These are phyloP conservation scores for Gynandropsis gynandra DNA, from an alignment of 345 rosid species.

Conservation along the genomic window DNA sequence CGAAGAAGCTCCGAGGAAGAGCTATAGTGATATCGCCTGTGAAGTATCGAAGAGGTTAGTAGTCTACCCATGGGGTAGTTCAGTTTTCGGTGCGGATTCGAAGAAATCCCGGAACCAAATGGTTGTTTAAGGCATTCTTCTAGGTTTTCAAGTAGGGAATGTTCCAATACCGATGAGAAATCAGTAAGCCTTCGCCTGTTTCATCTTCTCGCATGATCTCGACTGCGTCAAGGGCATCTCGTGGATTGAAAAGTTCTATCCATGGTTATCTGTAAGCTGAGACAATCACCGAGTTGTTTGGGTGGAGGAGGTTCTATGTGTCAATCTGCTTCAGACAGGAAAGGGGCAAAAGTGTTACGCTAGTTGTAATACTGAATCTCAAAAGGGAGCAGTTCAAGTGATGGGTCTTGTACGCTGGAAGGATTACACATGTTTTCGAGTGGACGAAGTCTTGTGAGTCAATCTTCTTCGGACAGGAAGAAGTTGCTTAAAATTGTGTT, in stretches of 20 bases:
- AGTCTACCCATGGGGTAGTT: too few species aligned
- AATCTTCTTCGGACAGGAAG: too few species aligned
- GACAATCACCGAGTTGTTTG: conserved; percentile 11
- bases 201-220: not conserved
- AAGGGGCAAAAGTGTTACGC: not conserved
- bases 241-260: conserved; percentile 19
- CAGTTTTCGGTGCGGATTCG: too few species aligned
- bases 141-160: not conserved
- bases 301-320: not conserved
- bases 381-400: conserved; percentile 1
- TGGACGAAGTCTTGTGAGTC: too few species aligned
- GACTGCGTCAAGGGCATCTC: conserved; percentile 17
- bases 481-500: too few species aligned
- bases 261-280: conserved; percentile 3
- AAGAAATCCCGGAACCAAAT: not conserved
- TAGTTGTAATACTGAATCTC: not conserved
- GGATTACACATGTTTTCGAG: too few species aligned
- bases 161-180: not conserved
- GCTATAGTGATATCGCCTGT: not conserved
- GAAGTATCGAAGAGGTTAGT: not conserved
- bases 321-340: not conserved
- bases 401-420: not conserved
- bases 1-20: not conserved
- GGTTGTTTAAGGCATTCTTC: not conserved
- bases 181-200: not conserved